Evolutionary conservation across 306 rosid genomes (phyloP).

Genomic region (Abrus pulchellus): DNA sequence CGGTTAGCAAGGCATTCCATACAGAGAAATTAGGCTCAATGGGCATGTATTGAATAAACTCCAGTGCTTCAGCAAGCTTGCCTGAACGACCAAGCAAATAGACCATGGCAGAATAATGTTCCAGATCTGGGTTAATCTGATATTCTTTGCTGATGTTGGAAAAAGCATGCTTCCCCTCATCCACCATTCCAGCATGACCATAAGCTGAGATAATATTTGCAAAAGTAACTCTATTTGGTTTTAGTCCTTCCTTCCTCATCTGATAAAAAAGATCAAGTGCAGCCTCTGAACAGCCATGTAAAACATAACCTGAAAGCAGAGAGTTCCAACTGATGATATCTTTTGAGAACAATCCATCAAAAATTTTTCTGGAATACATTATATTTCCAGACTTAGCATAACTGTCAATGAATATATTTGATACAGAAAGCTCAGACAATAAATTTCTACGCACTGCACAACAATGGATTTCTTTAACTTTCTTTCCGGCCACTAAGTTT

Average conservation of each 20-base stretch:
- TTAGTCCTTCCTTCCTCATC: constrained; percentile 71
- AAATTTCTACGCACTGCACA: constrained; percentile 73
- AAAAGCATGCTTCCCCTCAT: constrained; percentile 73
- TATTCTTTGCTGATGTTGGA: constrained; percentile 67
- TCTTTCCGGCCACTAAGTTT: constrained; percentile 71
- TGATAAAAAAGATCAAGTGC: constrained; percentile 72
- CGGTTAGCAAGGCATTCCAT: constrained; percentile 81
- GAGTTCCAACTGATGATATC: constrained; percentile 92
- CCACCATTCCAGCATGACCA: constrained; percentile 74
- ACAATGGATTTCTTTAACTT: constrained; percentile 85
- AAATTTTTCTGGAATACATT: constrained; percentile 68
- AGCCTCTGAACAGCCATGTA: constrained; percentile 71
- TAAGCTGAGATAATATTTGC: constrained; percentile 74
- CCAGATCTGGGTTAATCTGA: constrained; percentile 69
- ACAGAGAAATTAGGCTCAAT: constrained; percentile 71
- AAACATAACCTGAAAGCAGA: constrained; percentile 72
- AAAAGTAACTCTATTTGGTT: constrained; percentile 85
- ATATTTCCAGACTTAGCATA: constrained; percentile 90
- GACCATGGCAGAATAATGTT: constrained; percentile 85
- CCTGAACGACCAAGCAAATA: constrained; percentile 88
- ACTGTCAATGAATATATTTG: constrained; percentile 76
- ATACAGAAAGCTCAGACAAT: constrained; percentile 67
- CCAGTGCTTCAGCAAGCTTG: constrained; percentile 77
- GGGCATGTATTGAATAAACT: constrained; percentile 80
- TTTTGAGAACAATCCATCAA: constrained; percentile 72